These are phyloP conservation scores for Globisporangium middletonii DNA, from an alignment of 352 stramenopile genomes.

Conservation along the genomic window DNA sequence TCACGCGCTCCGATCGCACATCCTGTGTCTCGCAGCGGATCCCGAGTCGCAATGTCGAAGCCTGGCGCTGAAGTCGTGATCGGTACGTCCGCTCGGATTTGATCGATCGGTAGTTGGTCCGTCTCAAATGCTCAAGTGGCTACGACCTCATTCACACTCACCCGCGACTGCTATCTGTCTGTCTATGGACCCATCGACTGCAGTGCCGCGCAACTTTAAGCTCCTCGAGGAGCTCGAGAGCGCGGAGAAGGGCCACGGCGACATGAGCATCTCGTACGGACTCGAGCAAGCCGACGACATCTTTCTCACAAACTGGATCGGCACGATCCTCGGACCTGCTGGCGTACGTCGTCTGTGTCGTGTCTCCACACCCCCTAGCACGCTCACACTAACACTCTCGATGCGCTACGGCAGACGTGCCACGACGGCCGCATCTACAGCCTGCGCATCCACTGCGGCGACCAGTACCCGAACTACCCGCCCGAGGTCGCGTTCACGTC, in stretches of 20 bases:
- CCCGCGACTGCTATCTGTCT: background rate
- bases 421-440: conserved; percentile 97
- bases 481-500: conserved; percentile 95
- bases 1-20: too few species aligned
- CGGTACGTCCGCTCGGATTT: conserved; percentile 20
- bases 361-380: background rate
- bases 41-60: conserved; percentile 44
- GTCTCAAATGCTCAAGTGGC: background rate
- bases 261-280: conserved; percentile 94
- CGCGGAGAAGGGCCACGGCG: conserved; percentile 89
- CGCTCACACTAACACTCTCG: too few species aligned
- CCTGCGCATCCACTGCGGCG: conserved; percentile 90
- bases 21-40: too few species aligned
- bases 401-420: conserved; percentile 66
- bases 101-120: background rate
- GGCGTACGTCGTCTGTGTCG: conserved; percentile 64
- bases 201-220: conserved; percentile 93
- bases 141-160: background rate
- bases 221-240: conserved; percentile 91
- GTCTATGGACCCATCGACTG: background rate
- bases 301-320: conserved; percentile 98
- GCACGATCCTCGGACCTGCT: conserved; percentile 94
- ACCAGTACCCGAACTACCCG: conserved; percentile 92
- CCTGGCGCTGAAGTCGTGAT: conserved; percentile 77
- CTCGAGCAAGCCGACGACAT: conserved; percentile 96